Evolutionary conservation across 192 early-diverging fungal species (phyloP), one percentile per base, ranked within the genome.

Genomic region (Coemansia sp.): DNA sequence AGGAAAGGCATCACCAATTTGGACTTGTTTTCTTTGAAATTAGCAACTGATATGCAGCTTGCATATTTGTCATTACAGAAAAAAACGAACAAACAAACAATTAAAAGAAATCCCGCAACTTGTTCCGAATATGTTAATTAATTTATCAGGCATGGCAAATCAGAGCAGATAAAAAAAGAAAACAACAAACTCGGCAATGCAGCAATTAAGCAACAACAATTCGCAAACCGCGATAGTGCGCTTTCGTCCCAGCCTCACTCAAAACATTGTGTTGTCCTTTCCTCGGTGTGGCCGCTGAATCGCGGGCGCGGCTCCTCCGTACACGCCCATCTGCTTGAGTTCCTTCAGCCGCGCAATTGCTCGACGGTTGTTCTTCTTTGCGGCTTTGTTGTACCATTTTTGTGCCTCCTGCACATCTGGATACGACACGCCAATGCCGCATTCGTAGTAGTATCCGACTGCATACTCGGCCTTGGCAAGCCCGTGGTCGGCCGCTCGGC

Each of bases 391-490:
- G 74, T 99, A 99, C 93, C 95, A 99, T 57, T 85, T 68, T 49
- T 91, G 77, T 5, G 96, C 97, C 66, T 97, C 95, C 29, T 94
- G 89, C 40, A 91, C 50, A 48, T 75, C 80, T 12, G 74, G 74
- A 29, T 83, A 81, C 38, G 83, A 75, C 1, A 92, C 88, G 32
- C 97, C 97, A 51, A 97, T 91, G 31, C 95, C 96, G 59, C 84
- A 87, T 78, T 99, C 95, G 40, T 87, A 86, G 75, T 94, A 99
- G 75, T 97, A 97, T 7, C 94, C 97, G 7, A 99, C 91, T 2
- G 96, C 95, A 68, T 94, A 98, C 75, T 98, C 96, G 16, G 96
- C 97, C 79, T 96, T 96, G 14, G 95, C 89, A 30, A 94, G 83
- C 12, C 93, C 92, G 75, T 93, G 96, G 69, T 97, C 95, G 1